phyloP scores from a whole-genome alignment of 495 filamentous ascomycete species.

The Tuber melanosporum region DNA sequence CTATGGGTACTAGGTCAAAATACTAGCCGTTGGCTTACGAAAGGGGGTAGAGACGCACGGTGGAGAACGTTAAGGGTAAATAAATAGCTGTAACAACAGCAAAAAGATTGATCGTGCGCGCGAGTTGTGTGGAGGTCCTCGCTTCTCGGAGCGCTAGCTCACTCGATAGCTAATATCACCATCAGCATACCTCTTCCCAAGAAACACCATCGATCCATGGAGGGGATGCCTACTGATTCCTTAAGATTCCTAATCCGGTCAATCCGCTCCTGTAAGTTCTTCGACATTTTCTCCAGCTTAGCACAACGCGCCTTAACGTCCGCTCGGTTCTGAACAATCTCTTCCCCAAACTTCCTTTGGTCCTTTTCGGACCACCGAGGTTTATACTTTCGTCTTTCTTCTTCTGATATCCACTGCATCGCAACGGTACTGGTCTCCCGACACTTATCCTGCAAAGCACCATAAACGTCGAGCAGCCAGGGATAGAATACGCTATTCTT shows the following conservation, averaged over 20 bases:
- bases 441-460: background rate
- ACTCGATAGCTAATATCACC: background rate
- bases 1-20: background rate
- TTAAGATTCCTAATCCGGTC: background rate
- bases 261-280: background rate
- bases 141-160: background rate
- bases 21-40: background rate
- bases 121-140: constrained; percentile 3
- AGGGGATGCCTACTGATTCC: background rate
- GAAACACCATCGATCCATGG: background rate
- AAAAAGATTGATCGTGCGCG: background rate
- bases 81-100: constrained; percentile 2
- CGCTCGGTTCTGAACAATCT: background rate
- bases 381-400: background rate
- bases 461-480: background rate
- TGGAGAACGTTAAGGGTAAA: constrained; percentile 1
- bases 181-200: background rate
- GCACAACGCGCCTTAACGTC: background rate
- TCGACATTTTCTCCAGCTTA: background rate
- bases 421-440: background rate
- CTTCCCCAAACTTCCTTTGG: background rate
- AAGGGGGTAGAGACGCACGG: background rate
- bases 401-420: background rate
- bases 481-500: background rate
- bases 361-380: constrained; percentile 3